phyloP scores from a whole-genome alignment of 768 basidiomycete genomes.

The Dioszegia hungarica region DNA sequence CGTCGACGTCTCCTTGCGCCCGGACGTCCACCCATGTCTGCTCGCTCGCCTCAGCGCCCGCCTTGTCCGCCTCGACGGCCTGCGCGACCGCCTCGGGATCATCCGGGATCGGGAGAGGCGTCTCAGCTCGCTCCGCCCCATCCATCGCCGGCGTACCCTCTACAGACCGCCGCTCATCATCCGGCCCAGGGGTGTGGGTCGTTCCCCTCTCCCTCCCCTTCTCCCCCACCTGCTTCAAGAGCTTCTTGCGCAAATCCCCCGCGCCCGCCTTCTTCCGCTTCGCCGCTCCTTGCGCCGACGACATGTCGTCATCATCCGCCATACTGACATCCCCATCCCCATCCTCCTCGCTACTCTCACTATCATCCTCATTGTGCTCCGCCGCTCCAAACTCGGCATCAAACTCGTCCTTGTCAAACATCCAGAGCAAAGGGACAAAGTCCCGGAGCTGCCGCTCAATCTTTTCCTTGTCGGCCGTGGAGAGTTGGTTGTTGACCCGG shows the following conservation, averaged over 20 bases:
- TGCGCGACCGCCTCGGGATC: slow-evolving; percentile 41
- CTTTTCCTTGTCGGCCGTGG: slow-evolving; percentile 67
- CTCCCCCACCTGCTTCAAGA: slow-evolving; percentile 71
- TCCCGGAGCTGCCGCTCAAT: slow-evolving; percentile 79
- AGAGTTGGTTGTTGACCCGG: slow-evolving; percentile 65
- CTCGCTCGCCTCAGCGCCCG: slow-evolving; percentile 41
- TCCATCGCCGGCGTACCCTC: slow-evolving; percentile 37
- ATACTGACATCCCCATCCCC: slow-evolving; percentile 53
- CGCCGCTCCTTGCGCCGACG: background rate
- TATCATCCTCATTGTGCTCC: slow-evolving; percentile 51
- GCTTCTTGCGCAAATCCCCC: slow-evolving; percentile 70
- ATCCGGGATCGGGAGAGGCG: slow-evolving; percentile 38
- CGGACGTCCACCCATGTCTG: slow-evolving; percentile 49
- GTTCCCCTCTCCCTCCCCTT: slow-evolving; percentile 48
- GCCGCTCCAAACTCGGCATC: slow-evolving; percentile 50
- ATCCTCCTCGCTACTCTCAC: slow-evolving; percentile 60
- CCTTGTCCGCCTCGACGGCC: slow-evolving; percentile 44
- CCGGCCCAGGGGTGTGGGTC: slow-evolving; percentile 35
- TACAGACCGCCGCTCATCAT: slow-evolving; percentile 31
- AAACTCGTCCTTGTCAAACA: slow-evolving; percentile 53
- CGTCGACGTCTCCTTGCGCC: slow-evolving; percentile 3
- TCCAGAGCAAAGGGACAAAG: slow-evolving; percentile 76
- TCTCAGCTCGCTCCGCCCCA: slow-evolving; percentile 32
- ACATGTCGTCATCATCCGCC: slow-evolving; percentile 44
- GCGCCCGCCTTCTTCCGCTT: slow-evolving; percentile 46